Evolutionary conservation across 129 eudicot species (phyloP).

Genomic region (Pittosporum tobira): DNA sequence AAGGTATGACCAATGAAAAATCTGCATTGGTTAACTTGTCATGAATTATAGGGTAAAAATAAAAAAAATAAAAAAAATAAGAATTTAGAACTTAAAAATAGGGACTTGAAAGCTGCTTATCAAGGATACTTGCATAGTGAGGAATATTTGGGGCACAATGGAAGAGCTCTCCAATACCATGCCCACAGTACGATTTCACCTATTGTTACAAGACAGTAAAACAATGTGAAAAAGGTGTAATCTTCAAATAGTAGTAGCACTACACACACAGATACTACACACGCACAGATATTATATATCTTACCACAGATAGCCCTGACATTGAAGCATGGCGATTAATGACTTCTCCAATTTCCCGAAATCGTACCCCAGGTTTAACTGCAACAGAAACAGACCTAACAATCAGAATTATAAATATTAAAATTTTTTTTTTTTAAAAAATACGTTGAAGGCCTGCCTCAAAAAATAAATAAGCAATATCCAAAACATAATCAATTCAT

Average conservation of each 20-base stretch:
- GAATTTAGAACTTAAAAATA: neutral
- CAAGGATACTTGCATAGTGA: constrained; percentile 93
- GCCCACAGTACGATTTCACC: constrained; percentile 92
- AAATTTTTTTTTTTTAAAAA: no score
- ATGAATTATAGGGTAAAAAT: no score
- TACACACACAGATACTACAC: neutral
- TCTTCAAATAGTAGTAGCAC: neutral
- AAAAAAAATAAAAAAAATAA: neutral
- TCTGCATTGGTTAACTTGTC: neutral
- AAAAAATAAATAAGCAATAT: neutral
- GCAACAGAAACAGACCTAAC: constrained; percentile 5
- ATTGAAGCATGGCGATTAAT: constrained; percentile 83
- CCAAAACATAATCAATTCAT: no score
- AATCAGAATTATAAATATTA: neutral
- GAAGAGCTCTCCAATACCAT: constrained; percentile 97
- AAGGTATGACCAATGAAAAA: no score
- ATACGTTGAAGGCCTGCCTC: neutral
- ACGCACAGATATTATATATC: neutral
- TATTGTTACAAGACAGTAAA: constrained; percentile 11
- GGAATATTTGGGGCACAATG: constrained; percentile 98
- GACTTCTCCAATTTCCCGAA: constrained; percentile 90
- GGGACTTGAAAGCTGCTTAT: constrained; percentile 3
- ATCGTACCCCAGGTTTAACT: constrained; percentile 97
- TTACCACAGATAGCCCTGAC: constrained; percentile 95
- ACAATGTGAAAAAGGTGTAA: neutral